These are phyloP conservation scores for Purshia tridentata DNA, from an alignment of 306 rosid species.

Conservation along the genomic window DNA sequence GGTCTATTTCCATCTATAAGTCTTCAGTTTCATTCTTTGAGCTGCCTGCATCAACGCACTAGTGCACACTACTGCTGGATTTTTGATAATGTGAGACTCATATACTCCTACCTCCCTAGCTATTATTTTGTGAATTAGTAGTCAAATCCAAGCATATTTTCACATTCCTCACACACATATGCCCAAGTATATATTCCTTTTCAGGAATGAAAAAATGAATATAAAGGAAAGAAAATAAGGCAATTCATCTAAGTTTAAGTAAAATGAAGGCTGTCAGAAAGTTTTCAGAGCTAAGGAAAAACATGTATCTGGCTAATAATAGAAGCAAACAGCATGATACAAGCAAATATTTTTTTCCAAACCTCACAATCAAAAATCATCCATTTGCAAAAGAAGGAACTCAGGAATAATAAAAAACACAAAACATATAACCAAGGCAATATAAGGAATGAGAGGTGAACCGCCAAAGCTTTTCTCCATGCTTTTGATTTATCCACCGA, in stretches of 20 bases:
- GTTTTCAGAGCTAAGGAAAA: background rate
- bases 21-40: constrained; percentile 1
- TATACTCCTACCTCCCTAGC: background rate
- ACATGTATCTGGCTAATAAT: background rate
- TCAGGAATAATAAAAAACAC: background rate
- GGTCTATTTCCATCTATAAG: background rate
- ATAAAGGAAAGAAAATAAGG: background rate
- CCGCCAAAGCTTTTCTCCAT: background rate
- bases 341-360: constrained; percentile 14
- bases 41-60: constrained; percentile 8
- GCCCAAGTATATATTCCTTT: background rate
- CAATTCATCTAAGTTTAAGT: background rate
- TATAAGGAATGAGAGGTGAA: constrained; percentile 15
- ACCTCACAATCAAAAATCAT: constrained; percentile 23
- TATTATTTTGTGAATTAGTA: background rate
- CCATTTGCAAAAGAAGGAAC: constrained; percentile 11
- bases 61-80: background rate
- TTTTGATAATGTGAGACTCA: background rate
- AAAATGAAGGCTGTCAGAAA: background rate
- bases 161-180: background rate
- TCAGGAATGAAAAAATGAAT: background rate
- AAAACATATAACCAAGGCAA: constrained; percentile 4
- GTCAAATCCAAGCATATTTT: background rate
- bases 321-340: background rate
- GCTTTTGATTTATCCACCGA: constrained; percentile 1